Conservation (phyloP, 495 filamentous ascomycete genomes). For the Aspergillus sparsus region DNA sequence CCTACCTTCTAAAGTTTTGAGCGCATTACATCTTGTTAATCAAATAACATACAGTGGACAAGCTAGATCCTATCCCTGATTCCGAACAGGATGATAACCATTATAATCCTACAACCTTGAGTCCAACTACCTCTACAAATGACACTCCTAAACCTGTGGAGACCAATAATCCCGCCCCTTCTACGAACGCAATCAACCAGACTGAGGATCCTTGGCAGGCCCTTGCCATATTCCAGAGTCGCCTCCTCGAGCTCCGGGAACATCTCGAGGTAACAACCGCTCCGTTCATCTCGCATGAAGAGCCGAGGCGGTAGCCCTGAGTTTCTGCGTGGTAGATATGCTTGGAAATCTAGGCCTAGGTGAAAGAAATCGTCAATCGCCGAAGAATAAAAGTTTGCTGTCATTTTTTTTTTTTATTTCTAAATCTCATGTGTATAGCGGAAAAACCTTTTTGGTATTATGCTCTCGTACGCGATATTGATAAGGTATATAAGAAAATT, state of each 20-base stretch:
- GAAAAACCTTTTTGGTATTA: too few relatives aligned
- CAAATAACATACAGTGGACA: constrained; percentile 14
- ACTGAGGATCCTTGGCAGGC: constrained; percentile 17
- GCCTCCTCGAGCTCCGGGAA: constrained; percentile 17
- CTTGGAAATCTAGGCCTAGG: not conserved
- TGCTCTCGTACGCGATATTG: too few relatives aligned
- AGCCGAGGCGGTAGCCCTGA: not conserved
- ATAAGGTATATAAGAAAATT: too few relatives aligned
- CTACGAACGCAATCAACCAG: not conserved
- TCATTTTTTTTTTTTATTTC: too few relatives aligned
- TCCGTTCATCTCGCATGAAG: not conserved
- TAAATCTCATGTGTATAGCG: too few relatives aligned
- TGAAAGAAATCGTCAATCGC: constrained; percentile 1
- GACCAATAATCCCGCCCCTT: not conserved
- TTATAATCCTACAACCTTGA: constrained; percentile 18
- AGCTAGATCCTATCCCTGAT: constrained; percentile 17
- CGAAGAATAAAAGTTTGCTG: too few relatives aligned
- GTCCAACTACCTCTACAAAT: constrained; percentile 4
- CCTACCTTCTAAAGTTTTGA: not conserved
- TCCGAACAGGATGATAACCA: constrained; percentile 17
- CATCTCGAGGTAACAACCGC: constrained; percentile 9
- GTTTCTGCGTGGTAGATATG: not conserved
- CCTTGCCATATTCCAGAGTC: constrained; percentile 20
- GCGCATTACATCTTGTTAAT: constrained; percentile 12
- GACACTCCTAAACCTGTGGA: constrained; percentile 10